Evolutionary conservation across 305 asterid species (phyloP), one percentile per base, ranked within the genome.

Genomic region (Fraxinus sp.): DNA sequence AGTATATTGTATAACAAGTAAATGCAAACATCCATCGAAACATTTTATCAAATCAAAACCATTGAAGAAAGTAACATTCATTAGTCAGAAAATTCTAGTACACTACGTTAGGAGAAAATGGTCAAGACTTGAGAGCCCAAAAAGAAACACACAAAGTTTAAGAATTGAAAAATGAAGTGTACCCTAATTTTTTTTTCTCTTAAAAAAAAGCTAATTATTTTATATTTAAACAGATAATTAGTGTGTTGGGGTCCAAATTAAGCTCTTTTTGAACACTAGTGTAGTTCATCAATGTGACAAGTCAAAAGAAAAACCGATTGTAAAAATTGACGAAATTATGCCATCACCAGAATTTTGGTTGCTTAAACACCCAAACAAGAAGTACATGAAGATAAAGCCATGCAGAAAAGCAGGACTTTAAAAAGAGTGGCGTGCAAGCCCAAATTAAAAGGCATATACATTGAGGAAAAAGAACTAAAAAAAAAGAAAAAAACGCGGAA

Each of bases 341-440:
- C 55, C 49, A 72, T 74, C 30, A 74, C 70, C 83, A 72, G 78
- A 35, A 71, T 30, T 78, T 76, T 76, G 84, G 78, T 77, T 81
- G 52, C 84, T 78, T 73, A 77, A 16, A 76, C 80, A 76, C 78
- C 88, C 87, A 74, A 24, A 37, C 77, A 84, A 74, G 24, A 39
- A 77, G 30, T 74, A 80, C 80, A 57, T 49, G 68, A 68, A 62
- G 57, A 80, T 68, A 76, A 81, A 82, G 87, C 87, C 84, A 89
- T 81, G 90, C 89, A 79, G 46, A 44, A 55, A 55, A 70, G 78
- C 90, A 78, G 11, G 80, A 52, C 89, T 84, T 59, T 20, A 81
- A 87, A 87, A 81, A 83, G 82, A 82, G 81, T 80, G 84, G 39
- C 77, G 11, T 41, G 74, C 81, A 82, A 75, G 70, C 32, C 74